Percentiles rank a stretch among this genome's conserved stretches.
Evolutionary conservation across 2,329 filamentous ascomycete genomes (phyloP).

Genomic region (Aspergillus arachidicola): DNA sequence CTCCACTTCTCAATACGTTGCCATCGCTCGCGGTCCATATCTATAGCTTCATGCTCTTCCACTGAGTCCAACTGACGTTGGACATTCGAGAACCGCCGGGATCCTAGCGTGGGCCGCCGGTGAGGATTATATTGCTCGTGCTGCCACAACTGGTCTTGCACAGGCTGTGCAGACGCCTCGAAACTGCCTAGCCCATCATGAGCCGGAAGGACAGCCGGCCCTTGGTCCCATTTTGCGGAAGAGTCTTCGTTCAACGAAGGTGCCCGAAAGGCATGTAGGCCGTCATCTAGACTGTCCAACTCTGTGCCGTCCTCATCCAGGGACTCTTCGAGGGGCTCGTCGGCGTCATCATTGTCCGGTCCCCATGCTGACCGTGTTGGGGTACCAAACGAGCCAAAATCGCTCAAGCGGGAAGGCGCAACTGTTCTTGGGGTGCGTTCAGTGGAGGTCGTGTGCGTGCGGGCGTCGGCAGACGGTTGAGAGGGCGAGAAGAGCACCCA

Average conservation of each 20-base stretch:
- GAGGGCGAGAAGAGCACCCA: slow-evolving; percentile 93
- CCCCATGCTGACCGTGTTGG: slow-evolving; percentile 60
- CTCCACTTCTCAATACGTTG: slow-evolving; percentile 90
- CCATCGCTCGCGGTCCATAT: slow-evolving; percentile 72
- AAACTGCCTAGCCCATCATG: slow-evolving; percentile 94
- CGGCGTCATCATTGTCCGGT: slow-evolving; percentile 15
- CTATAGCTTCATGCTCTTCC: slow-evolving; percentile 58
- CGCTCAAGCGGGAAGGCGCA: slow-evolving; percentile 74
- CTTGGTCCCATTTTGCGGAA: slow-evolving; percentile 54
- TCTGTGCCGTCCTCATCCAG: slow-evolving; percentile 65
- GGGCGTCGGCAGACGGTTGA: slow-evolving; percentile 66
- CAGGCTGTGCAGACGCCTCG: slow-evolving; percentile 60
- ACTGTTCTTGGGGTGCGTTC: slow-evolving; percentile 66
- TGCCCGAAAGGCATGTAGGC: slow-evolving; percentile 83
- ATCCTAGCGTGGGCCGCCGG: slow-evolving; percentile 54
- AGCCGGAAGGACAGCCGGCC: slow-evolving; percentile 75
- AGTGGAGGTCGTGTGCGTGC: slow-evolving; percentile 68
- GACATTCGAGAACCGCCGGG: slow-evolving; percentile 58
- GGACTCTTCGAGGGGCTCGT: slow-evolving; percentile 59
- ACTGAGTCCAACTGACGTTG: slow-evolving; percentile 60
- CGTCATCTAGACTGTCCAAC: slow-evolving; percentile 90
- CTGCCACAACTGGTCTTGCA: slow-evolving; percentile 85
- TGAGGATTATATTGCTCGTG: slow-evolving; percentile 84
- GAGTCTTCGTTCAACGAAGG: slow-evolving; percentile 49
- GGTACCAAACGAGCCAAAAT: slow-evolving; percentile 77